Evolutionary conservation across 202 grass and related monocot genomes (phyloP), one percentile per base, ranked within the genome.

Genomic region (Bolboschoenoplectus hybrid): DNA sequence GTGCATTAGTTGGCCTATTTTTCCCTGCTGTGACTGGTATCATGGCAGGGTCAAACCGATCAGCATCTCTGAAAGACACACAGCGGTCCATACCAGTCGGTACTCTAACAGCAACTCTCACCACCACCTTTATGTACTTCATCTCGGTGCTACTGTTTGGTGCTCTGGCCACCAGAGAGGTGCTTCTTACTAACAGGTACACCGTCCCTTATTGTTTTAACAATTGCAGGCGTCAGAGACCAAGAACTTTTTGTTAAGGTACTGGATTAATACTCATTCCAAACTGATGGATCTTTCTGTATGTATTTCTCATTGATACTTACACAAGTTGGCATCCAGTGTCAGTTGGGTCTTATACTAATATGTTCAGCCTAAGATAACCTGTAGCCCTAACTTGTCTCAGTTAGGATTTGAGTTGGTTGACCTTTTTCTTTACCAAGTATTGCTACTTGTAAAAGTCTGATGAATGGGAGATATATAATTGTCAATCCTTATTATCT

Each of bases 21-120:
- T 99, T 99, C 78, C 97, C 97, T 86, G 97, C 93, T 80, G 97
- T 99, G 63, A 99, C 97, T 62, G 97, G 97, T 86, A 99, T 99
- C 87, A 99, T 99, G 97, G 97, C 93, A 81, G 97, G 97, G 45
- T 99, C 97, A 87, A 99, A 99, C 66, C 92, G 97, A 19, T 99
- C 93, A 85, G 90, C 97, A 73, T 97, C 93, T 57, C 81, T 99
- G 71, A 99, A 96, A 89, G 97, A 99, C 83, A 99, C 97, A 81
- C 97, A 99, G 70, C 91, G 92, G 57, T 99, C 97, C 74, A 99
- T 99, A 91, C 97, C 97, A 49, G 66, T 99, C 69, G 97, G 97
- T 89, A 99, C 97, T 43, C 81, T 99, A 74, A 87, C 72, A 85
- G 97, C 97, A 56, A 97, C 92, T 75, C 90, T 99, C 78, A 89